Conservation (phyloP, 2,329 filamentous ascomycete species). For the Xylaria sp. region DNA sequence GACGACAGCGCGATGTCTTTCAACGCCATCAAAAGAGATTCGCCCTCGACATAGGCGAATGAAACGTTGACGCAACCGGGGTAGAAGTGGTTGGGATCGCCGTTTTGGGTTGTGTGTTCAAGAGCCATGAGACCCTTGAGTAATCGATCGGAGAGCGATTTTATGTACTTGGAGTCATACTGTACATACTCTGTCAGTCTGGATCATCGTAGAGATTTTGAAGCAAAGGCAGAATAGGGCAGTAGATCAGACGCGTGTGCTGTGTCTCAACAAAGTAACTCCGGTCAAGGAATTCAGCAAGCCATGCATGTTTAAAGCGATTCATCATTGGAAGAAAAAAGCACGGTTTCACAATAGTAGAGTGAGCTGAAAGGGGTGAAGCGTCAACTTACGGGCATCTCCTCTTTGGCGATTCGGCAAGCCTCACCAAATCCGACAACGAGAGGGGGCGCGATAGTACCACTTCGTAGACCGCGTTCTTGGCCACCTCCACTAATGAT, state of each 20-base stretch:
- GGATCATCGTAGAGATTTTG: neutral
- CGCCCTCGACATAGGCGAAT: constrained; percentile 97
- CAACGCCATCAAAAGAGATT: constrained; percentile 95
- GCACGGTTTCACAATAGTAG: neutral
- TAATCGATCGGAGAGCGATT: constrained; percentile 80
- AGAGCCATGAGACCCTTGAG: constrained; percentile 81
- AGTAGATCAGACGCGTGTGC: constrained; percentile 68
- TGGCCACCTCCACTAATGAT: constrained; percentile 97
- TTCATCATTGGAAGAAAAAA: constrained; percentile 70
- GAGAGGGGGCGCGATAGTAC: constrained; percentile 86
- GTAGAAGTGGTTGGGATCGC: constrained; percentile 82
- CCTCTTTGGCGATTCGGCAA: constrained; percentile 86
- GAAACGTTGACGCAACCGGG: constrained; percentile 98
- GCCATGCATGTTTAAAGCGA: constrained; percentile 85
- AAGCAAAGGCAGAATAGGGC: constrained; percentile 9
- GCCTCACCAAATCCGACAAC: constrained; percentile 95
- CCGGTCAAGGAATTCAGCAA: constrained; percentile 79
- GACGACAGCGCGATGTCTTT: constrained; percentile 98
- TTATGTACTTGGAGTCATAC: constrained; percentile 92
- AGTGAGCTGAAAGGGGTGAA: constrained; percentile 21
- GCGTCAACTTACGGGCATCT: constrained; percentile 77
- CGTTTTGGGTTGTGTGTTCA: constrained; percentile 93
- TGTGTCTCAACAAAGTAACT: constrained; percentile 64
- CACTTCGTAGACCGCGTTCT: constrained; percentile 91
- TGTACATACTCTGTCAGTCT: constrained; percentile 46